A percentile compares a stretch with the other conserved stretches of the same genome.
These are phyloP conservation scores for Pichia sp. DNA, from an alignment of 1,139 yeast genomes.

Conservation along the genomic window DNA sequence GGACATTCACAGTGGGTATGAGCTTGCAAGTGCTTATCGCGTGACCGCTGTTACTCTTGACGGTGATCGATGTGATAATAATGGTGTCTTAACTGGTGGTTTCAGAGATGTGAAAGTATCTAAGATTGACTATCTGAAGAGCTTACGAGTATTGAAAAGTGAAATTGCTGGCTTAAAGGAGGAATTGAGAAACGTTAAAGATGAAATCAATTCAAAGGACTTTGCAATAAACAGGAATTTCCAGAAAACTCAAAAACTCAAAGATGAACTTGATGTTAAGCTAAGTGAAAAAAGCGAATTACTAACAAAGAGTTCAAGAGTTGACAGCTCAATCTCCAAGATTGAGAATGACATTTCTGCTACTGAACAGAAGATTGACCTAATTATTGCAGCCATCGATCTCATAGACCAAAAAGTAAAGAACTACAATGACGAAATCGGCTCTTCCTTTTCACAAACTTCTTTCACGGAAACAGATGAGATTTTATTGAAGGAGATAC, in stretches of 20 bases:
- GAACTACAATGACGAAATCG: conserved; percentile 45
- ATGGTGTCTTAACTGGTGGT: conserved; percentile 89
- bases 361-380: conserved; percentile 26
- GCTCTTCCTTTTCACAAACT: conserved; percentile 46
- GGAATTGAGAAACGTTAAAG: conserved; percentile 34
- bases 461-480: conserved; percentile 40
- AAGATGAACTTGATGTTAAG: conserved; percentile 35
- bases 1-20: conserved; percentile 62
- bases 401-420: conserved; percentile 27
- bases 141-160: conserved; percentile 43
- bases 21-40: conserved; percentile 53
- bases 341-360: conserved; percentile 37
- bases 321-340: conserved; percentile 35
- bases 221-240: conserved; percentile 42
- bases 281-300: conserved; percentile 38
- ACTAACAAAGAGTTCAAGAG: conserved; percentile 35
- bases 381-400: conserved; percentile 20
- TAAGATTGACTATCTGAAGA: conserved; percentile 62
- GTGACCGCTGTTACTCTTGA: conserved; percentile 80
- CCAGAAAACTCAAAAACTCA: conserved; percentile 34
- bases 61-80: conserved; percentile 82
- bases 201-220: conserved; percentile 37
- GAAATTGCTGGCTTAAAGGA: conserved; percentile 33
- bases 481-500: conserved; percentile 34
- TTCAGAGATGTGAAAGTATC: conserved; percentile 64